A percentile compares a stretch with the other conserved stretches of the same genome.
phyloP scores from a whole-genome alignment of 352 stramenopile genomes.

The Pythium volutum region DNA sequence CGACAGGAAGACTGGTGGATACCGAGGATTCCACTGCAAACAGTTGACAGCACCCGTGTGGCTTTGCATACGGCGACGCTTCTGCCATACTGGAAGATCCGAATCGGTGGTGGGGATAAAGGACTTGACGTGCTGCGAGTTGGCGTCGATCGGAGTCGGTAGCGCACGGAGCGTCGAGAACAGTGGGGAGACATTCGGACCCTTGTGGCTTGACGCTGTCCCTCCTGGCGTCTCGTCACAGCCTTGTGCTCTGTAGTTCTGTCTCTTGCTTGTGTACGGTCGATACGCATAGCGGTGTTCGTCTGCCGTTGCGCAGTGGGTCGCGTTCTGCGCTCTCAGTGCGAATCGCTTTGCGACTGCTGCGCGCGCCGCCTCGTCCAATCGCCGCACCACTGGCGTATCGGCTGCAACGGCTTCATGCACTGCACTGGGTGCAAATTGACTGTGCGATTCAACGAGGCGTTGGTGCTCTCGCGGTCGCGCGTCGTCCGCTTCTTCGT shows the following conservation, averaged over 20 bases:
- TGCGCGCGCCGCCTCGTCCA: not conserved
- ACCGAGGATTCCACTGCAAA: constrained; percentile 43
- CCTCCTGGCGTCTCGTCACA: not conserved
- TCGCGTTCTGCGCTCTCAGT: not conserved
- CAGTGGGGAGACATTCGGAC: not conserved
- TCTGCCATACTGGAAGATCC: not conserved
- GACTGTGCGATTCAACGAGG: not conserved
- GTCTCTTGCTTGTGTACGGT: constrained; percentile 1
- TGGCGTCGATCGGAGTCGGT: not conserved
- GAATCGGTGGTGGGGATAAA: not conserved
- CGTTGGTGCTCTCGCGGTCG: no score
- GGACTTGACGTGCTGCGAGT: not conserved
- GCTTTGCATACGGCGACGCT: constrained; percentile 16
- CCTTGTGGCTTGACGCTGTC: not conserved
- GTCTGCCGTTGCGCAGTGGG: not conserved
- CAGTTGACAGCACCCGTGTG: constrained; percentile 34
- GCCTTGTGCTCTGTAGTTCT: not conserved
- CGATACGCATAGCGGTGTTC: constrained; percentile 2
- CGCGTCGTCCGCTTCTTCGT: not conserved
- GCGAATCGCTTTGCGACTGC: constrained; percentile 9
- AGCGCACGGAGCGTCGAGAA: constrained; percentile 1
- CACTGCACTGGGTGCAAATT: not conserved
- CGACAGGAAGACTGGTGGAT: constrained; percentile 40
- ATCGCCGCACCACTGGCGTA: not conserved
- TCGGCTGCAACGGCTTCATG: not conserved